Evolutionary conservation across 257 asterid species (phyloP).

Genomic region (Dorcoceras hygrometricum): DNA sequence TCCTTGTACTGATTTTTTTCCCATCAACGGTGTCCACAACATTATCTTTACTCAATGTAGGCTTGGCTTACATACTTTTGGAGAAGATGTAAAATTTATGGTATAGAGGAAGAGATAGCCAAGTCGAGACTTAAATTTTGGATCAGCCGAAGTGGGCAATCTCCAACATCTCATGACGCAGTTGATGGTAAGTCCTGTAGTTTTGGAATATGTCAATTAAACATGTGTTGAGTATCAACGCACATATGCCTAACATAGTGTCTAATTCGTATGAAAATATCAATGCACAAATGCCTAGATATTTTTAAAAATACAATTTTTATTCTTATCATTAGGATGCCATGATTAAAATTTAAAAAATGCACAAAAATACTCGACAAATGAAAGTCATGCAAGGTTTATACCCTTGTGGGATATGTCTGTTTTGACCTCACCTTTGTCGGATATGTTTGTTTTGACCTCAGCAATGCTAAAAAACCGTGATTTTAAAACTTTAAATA

Average conservation of each 20-base stretch:
- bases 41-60: slow-evolving; percentile 32
- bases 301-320: too few species aligned
- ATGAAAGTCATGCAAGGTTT: not conserved
- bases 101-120: slow-evolving; percentile 79
- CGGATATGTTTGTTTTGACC: not conserved
- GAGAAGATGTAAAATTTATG: slow-evolving; percentile 87
- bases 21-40: not conserved
- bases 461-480: not conserved
- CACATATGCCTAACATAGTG: not conserved
- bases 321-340: not conserved
- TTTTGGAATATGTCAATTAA: slow-evolving; percentile 6
- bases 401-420: not conserved
- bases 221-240: not conserved
- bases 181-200: slow-evolving; percentile 58
- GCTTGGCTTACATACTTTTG: slow-evolving; percentile 97
- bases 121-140: slow-evolving; percentile 68
- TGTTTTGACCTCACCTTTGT: not conserved
- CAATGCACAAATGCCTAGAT: not conserved
- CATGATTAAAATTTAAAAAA: not conserved
- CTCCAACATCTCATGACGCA: slow-evolving; percentile 89
- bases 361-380: not conserved
- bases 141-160: slow-evolving; percentile 79
- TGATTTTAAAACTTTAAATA: too few species aligned
- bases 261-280: too few species aligned
- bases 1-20: not conserved